Conservation (phyloP, 2,329 filamentous ascomycete species). For the Aspergillus sp. region DNA sequence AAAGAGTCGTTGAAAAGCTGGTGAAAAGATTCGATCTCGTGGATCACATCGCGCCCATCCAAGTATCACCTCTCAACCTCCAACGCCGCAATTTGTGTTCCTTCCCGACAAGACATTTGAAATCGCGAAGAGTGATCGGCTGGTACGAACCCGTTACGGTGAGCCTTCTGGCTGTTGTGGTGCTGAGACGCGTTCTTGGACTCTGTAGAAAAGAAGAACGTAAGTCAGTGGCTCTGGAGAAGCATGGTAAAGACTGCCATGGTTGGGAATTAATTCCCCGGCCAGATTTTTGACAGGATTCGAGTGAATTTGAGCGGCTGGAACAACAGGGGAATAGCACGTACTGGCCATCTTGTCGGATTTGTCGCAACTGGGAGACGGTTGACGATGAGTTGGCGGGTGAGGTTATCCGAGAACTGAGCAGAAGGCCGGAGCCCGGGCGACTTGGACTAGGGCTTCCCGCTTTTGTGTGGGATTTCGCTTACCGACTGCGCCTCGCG, state of each 20-base stretch:
- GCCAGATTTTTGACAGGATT: not conserved
- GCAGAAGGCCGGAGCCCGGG: constrained; percentile 26
- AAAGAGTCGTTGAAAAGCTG: not conserved
- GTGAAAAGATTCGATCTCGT: not conserved
- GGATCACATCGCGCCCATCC: not conserved
- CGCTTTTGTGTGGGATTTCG: constrained; percentile 42
- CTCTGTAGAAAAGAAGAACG: constrained; percentile 58
- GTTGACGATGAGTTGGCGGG: constrained; percentile 38
- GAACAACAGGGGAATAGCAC: constrained; percentile 21
- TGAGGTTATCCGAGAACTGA: constrained; percentile 36
- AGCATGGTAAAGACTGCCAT: not conserved
- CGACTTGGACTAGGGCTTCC: constrained; percentile 36
- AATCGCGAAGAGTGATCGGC: constrained; percentile 7
- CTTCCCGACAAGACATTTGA: not conserved
- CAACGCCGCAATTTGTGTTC: constrained; percentile 13
- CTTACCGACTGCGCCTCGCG: constrained; percentile 33
- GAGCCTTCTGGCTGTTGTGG: constrained; percentile 97
- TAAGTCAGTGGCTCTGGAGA: constrained; percentile 23
- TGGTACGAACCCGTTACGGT: constrained; percentile 89
- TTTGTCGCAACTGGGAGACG: constrained; percentile 39
- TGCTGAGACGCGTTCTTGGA: constrained; percentile 99
- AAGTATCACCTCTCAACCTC: not conserved
- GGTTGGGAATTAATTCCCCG: not conserved
- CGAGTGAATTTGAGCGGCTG: not conserved
- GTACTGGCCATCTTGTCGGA: constrained; percentile 49